phyloP scores from a whole-genome alignment of 257 asterid genomes.

The Verbena officinalis region DNA sequence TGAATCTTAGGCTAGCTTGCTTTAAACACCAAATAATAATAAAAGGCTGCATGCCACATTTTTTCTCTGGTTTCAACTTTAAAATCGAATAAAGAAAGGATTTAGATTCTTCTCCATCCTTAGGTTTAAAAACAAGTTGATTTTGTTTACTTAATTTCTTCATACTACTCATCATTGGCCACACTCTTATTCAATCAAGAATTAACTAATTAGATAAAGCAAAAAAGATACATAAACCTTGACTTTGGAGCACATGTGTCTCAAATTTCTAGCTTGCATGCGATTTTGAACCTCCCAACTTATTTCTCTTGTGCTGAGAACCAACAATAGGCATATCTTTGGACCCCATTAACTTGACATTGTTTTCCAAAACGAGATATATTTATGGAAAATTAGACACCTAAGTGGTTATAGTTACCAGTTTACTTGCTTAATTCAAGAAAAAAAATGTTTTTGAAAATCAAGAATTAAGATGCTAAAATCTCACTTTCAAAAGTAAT shows the following conservation, averaged over 20 bases:
- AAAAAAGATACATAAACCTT: slow-evolving; percentile 32
- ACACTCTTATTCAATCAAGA: not conserved
- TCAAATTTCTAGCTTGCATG: slow-evolving; percentile 19
- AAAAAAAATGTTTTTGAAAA: not conserved
- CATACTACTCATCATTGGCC: slow-evolving; percentile 27
- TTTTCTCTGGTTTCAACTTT: slow-evolving; percentile 36
- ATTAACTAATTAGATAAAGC: slow-evolving; percentile 31
- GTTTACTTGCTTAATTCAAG: not conserved
- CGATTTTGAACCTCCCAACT: slow-evolving; percentile 9
- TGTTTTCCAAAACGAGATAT: slow-evolving; percentile 11
- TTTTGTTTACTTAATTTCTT: not conserved
- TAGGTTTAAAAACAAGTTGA: not conserved
- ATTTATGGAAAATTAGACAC: not conserved
- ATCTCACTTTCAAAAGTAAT: not conserved
- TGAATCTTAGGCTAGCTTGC: slow-evolving; percentile 34
- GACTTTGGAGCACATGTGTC: slow-evolving; percentile 39
- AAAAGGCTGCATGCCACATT: slow-evolving; percentile 35
- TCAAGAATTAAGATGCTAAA: not conserved
- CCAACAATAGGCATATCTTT: slow-evolving; percentile 32
- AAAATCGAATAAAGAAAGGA: slow-evolving; percentile 39
- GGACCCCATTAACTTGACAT: slow-evolving; percentile 30
- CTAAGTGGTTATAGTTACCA: not conserved
- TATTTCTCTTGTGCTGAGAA: not conserved
- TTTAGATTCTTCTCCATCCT: slow-evolving; percentile 35
- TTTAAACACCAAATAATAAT: slow-evolving; percentile 23